phyloP scores from a whole-genome alignment of 768 basidiomycete genomes.

The Cubamyces lactineus region DNA sequence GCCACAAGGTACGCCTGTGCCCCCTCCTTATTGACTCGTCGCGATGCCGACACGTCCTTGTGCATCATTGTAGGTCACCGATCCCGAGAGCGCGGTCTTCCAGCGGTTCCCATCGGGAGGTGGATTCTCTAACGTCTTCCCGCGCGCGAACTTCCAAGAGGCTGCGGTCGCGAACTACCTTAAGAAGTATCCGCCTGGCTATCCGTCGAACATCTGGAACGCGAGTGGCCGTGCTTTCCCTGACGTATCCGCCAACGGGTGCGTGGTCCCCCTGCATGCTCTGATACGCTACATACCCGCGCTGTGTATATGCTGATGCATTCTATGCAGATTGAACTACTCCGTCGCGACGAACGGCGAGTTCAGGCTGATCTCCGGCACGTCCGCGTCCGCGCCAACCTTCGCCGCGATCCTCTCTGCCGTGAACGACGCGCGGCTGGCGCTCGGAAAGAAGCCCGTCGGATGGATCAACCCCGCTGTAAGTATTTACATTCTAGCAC shows the following conservation, averaged over 20 bases:
- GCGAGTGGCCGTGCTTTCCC: conserved; percentile 39
- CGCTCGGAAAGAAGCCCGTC: conserved; percentile 34
- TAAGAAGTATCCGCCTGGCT: conserved; percentile 38
- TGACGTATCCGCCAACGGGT: conserved; percentile 41
- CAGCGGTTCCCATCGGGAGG: conserved; percentile 41
- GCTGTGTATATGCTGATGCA: background rate
- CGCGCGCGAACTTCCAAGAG: conserved; percentile 41
- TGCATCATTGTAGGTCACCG: conserved; percentile 24
- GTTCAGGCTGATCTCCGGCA: conserved; percentile 51
- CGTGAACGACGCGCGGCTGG: conserved; percentile 43
- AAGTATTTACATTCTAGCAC: too few species aligned
- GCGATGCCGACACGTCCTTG: background rate
- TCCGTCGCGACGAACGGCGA: conserved; percentile 34
- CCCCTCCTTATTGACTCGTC: background rate
- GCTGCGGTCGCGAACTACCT: conserved; percentile 34
- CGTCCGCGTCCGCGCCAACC: conserved; percentile 63
- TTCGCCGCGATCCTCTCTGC: conserved; percentile 66
- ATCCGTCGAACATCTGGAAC: conserved; percentile 38
- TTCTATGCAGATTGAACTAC: conserved; percentile 36
- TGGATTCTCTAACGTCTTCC: conserved; percentile 46
- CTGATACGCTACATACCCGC: too few species aligned
- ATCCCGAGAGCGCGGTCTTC: conserved; percentile 42
- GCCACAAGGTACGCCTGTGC: conserved; percentile 25
- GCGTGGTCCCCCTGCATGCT: background rate
- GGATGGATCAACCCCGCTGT: conserved; percentile 43